phyloP scores from a whole-genome alignment of 257 asterid genomes.

The Jaltomata sinuosa region DNA sequence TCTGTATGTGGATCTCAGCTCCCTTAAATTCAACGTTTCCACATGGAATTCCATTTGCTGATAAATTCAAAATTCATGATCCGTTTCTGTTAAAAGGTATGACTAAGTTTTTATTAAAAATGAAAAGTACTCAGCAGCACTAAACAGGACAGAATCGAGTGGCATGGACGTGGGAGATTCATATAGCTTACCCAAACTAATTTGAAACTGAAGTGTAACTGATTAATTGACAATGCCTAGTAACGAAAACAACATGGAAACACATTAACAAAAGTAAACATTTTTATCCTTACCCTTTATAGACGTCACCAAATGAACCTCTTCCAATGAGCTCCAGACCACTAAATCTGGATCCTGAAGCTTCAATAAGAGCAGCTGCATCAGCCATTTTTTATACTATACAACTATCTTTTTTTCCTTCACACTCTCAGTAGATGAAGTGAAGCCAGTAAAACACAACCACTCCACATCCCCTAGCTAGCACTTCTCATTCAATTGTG shows the following conservation, averaged over 20 bases:
- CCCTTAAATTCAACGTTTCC: neutral
- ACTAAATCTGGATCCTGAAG: slow-evolving; percentile 77
- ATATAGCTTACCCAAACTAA: neutral
- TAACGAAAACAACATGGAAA: neutral
- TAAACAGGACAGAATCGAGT: neutral
- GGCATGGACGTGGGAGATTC: neutral
- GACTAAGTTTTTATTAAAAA: neutral
- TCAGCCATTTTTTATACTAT: slow-evolving; percentile 53
- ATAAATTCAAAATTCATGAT: neutral
- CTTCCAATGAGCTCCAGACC: slow-evolving; percentile 90
- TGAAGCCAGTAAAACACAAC: neutral
- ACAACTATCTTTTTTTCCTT: neutral
- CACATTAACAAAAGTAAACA: neutral
- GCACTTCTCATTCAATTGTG: slow-evolving; percentile 4
- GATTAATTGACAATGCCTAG: neutral
- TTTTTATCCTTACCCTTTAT: slow-evolving; percentile 61
- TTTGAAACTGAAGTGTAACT: neutral
- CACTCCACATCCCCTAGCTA: slow-evolving; percentile 4
- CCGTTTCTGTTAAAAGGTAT: neutral
- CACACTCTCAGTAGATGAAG: slow-evolving; percentile 3
- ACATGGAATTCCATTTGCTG: neutral
- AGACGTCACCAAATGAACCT: slow-evolving; percentile 98
- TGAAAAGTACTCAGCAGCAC: neutral
- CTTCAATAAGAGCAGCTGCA: slow-evolving; percentile 71
- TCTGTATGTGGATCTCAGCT: neutral